Conservation (phyloP, 768 basidiomycete species). For the Gloeopeniophorella convolvens region DNA sequence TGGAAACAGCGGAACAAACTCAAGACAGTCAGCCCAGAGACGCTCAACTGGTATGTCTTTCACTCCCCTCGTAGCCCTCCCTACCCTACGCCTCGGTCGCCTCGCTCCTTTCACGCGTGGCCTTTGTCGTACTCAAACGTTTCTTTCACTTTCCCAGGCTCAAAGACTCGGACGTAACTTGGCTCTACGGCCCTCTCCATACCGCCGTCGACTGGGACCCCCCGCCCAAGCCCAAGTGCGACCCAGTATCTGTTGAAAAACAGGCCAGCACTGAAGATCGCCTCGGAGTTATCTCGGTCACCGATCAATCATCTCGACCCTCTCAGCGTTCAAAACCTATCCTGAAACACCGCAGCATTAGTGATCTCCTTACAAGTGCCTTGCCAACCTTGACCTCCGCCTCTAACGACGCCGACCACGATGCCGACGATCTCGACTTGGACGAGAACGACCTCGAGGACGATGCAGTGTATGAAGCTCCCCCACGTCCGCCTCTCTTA, state of each 20-base stretch:
- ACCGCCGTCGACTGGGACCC: conserved; percentile 84
- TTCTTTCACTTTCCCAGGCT: conserved; percentile 53
- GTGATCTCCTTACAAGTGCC: conserved; percentile 79
- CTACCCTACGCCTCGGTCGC: background rate
- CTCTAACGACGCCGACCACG: conserved; percentile 36
- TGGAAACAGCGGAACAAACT: conserved; percentile 98
- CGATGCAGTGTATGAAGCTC: conserved; percentile 1
- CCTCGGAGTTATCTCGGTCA: conserved; percentile 40
- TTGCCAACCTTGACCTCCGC: conserved; percentile 57
- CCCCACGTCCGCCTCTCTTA: conserved; percentile 49
- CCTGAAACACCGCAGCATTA: conserved; percentile 90
- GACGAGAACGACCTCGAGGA: conserved; percentile 15
- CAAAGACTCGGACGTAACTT: conserved; percentile 98
- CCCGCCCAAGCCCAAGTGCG: conserved; percentile 47
- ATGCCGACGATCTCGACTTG: conserved; percentile 34
- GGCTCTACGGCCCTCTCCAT: conserved; percentile 96
- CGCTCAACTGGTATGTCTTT: conserved; percentile 84
- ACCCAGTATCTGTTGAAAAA: conserved; percentile 33
- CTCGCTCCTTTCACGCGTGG: background rate
- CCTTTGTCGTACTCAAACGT: background rate
- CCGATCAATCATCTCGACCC: conserved; percentile 15
- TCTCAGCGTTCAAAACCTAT: conserved; percentile 81
- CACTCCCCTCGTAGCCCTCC: background rate
- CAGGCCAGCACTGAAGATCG: conserved; percentile 41
- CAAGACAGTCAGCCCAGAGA: conserved; percentile 93